Base-by-base conservation (phyloP, 139 green algal genomes). In the Chlamydomonas eustigma region DNA sequence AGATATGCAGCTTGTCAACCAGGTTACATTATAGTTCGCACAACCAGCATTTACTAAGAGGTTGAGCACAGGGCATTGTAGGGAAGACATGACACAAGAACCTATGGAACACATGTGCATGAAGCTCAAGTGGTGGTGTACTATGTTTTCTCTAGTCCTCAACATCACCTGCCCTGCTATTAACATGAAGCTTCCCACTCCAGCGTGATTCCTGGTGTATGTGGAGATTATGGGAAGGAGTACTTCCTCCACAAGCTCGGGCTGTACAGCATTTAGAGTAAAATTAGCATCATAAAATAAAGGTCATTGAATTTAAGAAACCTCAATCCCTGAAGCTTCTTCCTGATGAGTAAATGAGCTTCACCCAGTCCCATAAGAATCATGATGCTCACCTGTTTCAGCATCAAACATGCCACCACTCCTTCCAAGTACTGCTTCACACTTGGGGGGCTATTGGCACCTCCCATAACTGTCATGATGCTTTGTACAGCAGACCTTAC, bases 351-450 rank as follows among this genome's bases (percentile, higher is more conserved):
- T n/a, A n/a, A 24, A 63, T 63, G 22, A 63, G 50, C 50, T 63
- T 18, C 18, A 18, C 18, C 50, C 50, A 63, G 18, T 24, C 22
- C 24, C 50, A 63, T 28, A 63, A 28, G 22, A 63, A 63, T 63
- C 50, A 18, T 28, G 50, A 18, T 63, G 1, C 78, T 3, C 73
- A 83, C 78, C 78, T 85, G 68, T 36, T 82, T 64, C 30, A 94
- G 74, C 51, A 94, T 39, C 69, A 90, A 75, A 2, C 74, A 51
- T 2, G 92, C 78, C 0, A 83, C 67, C 1, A 90, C 77, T 37
- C 80, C 76, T 79, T 95, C 91, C 28, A 89, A 77, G 51, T 93
- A 95, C 80, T 94, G 91, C 87, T 87, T 87, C 39, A 95, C 84
- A 6, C 50, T 85, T 3, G 84, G 77, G 4, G 85, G 76, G 44